phyloP scores from a whole-genome alignment of 2,329 filamentous ascomycete species.

The Lachnellula occidentalis region DNA sequence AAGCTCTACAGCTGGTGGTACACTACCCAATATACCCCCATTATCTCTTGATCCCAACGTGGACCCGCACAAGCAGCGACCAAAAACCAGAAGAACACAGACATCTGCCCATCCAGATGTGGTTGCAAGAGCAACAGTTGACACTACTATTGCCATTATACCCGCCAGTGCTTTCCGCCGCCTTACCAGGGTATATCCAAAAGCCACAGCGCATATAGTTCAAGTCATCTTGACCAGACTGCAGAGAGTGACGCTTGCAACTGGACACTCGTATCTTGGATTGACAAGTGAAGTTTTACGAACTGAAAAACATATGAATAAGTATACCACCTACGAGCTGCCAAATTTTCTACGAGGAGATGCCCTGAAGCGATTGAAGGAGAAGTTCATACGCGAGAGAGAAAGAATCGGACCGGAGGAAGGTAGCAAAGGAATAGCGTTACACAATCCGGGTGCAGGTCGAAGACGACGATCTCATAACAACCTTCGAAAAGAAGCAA shows the following conservation, averaged over 20 bases:
- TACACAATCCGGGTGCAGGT: constrained; percentile 71
- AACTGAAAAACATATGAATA: constrained; percentile 90
- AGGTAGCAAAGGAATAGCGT: constrained; percentile 83
- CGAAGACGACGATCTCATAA: constrained; percentile 68
- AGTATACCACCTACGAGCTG: constrained; percentile 84
- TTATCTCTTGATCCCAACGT: constrained; percentile 58
- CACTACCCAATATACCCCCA: constrained; percentile 62
- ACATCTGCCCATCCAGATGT: constrained; percentile 92
- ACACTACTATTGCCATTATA: constrained; percentile 97
- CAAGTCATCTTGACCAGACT: constrained; percentile 94
- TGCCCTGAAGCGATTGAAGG: constrained; percentile 77
- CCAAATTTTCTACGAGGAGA: constrained; percentile 85
- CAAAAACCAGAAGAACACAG: constrained; percentile 38
- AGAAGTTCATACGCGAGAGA: constrained; percentile 82
- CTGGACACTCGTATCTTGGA: constrained; percentile 90
- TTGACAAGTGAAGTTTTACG: constrained; percentile 86
- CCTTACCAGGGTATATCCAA: constrained; percentile 88
- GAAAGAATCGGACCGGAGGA: constrained; percentile 79
- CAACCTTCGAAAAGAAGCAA: constrained; percentile 72
- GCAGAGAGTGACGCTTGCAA: constrained; percentile 89
- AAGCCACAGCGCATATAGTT: constrained; percentile 93
- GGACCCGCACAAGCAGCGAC: constrained; percentile 22
- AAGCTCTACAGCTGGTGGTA: constrained; percentile 31
- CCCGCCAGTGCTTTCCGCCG: constrained; percentile 92
- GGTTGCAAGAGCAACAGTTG: constrained; percentile 89